Conservation (phyloP, 2,329 filamentous ascomycete species). For the Neospermospora avenae region DNA sequence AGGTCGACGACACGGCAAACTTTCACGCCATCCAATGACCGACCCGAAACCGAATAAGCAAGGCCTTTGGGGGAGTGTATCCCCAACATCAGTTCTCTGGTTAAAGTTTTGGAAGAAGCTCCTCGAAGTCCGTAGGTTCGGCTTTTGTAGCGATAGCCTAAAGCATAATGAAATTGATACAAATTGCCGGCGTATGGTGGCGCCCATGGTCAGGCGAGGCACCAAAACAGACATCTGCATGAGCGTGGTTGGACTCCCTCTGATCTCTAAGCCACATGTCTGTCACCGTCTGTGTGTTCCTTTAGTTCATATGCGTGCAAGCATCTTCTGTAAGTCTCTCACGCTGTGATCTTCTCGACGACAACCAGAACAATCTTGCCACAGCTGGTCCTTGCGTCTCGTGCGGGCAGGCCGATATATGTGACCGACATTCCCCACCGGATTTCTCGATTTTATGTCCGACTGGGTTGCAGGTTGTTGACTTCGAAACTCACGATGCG, state of each 20-base stretch:
- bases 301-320: background rate
- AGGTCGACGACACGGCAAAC: background rate
- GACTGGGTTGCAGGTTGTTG: background rate
- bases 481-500: background rate
- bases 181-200: background rate
- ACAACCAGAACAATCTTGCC: background rate
- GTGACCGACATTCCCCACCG: background rate
- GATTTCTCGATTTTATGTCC: background rate
- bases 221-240: background rate
- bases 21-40: background rate
- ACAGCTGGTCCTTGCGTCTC: background rate
- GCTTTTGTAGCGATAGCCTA: no score
- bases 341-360: background rate
- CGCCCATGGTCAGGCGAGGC: background rate
- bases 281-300: conserved; percentile 5
- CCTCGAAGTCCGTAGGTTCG: no score
- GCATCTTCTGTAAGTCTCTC: background rate
- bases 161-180: no score
- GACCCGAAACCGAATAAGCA: no score
- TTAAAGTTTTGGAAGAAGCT: no score
- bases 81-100: no score
- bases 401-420: background rate
- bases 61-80: no score
- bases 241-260: background rate
- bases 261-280: background rate